Conservation (phyloP, 441 rosid genomes). For the Euphorbia celastroides region DNA sequence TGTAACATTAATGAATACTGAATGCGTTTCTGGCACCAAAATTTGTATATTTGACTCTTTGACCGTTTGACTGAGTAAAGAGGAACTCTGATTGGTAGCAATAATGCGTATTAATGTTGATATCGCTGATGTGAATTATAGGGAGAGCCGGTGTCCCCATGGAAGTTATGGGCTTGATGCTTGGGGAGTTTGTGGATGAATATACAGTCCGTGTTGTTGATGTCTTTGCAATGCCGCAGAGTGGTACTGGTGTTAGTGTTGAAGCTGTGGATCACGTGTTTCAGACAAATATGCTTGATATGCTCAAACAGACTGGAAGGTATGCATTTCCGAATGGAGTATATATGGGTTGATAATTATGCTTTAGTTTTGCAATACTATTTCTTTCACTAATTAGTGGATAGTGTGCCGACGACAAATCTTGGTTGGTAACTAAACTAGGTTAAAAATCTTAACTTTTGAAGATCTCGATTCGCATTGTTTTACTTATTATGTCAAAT, state of each 20-base stretch:
- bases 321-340: slow-evolving; percentile 17
- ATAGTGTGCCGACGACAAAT: neutral
- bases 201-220: slow-evolving; percentile 95
- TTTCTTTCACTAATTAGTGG: neutral
- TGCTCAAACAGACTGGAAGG: slow-evolving; percentile 99
- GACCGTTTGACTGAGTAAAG: too few relatives aligned
- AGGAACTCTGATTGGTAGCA: too few relatives aligned
- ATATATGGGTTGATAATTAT: neutral
- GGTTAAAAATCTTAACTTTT: neutral
- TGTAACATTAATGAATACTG: neutral
- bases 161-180: slow-evolving; percentile 99
- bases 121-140: slow-evolving; percentile 21
- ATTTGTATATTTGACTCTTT: neutral
- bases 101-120: too few relatives aligned
- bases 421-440: neutral
- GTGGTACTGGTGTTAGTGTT: slow-evolving; percentile 98
- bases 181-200: slow-evolving; percentile 97
- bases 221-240: slow-evolving; percentile 99
- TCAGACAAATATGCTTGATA: slow-evolving; percentile 97
- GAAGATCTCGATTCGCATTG: neutral
- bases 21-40: neutral
- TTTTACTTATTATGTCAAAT: neutral
- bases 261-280: slow-evolving; percentile 99
- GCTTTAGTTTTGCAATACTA: neutral
- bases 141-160: slow-evolving; percentile 99